phyloP scores from a whole-genome alignment of 1,284 basidiomycete species.

The Pyrrhoderma noxium region DNA sequence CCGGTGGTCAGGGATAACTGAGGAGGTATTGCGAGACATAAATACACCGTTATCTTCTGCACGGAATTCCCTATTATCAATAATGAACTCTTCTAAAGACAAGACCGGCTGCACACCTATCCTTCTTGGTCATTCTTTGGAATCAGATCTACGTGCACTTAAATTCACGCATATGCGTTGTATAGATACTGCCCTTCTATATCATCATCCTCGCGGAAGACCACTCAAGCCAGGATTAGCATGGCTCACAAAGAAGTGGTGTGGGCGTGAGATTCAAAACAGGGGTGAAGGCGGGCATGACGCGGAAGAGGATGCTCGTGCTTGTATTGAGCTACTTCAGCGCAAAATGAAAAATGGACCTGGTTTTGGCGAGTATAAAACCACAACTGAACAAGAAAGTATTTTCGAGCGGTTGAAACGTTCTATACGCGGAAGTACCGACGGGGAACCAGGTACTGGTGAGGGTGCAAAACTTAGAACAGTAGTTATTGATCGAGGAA shows the following conservation, averaged over 20 bases:
- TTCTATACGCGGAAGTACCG: slow-evolving; percentile 31
- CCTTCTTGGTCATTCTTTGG: slow-evolving; percentile 89
- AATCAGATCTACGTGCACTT: slow-evolving; percentile 82
- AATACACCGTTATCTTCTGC: slow-evolving; percentile 74
- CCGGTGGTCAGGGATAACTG: slow-evolving; percentile 86
- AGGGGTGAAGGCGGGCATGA: slow-evolving; percentile 78
- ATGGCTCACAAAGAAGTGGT: slow-evolving; percentile 90
- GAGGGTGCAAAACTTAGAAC: slow-evolving; percentile 30
- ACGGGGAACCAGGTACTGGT: slow-evolving; percentile 31
- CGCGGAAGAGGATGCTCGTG: slow-evolving; percentile 84
- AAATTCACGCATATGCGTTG: slow-evolving; percentile 77
- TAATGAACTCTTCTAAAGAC: slow-evolving; percentile 43
- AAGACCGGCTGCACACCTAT: slow-evolving; percentile 61
- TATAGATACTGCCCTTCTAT: slow-evolving; percentile 85
- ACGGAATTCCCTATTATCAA: slow-evolving; percentile 57
- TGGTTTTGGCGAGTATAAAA: slow-evolving; percentile 78
- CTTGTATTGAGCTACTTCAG: slow-evolving; percentile 75
- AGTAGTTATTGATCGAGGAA: slow-evolving; percentile 81
- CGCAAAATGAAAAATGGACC: slow-evolving; percentile 75
- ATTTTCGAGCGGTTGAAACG: slow-evolving; percentile 79
- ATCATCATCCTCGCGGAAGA: slow-evolving; percentile 80
- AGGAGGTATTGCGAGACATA: slow-evolving; percentile 54
- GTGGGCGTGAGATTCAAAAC: slow-evolving; percentile 78
- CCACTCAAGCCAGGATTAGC: slow-evolving; percentile 88
- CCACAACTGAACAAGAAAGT: slow-evolving; percentile 65